These are phyloP conservation scores for Candida mattraensis DNA, from an alignment of 805 yeast genomes.

Conservation along the genomic window DNA sequence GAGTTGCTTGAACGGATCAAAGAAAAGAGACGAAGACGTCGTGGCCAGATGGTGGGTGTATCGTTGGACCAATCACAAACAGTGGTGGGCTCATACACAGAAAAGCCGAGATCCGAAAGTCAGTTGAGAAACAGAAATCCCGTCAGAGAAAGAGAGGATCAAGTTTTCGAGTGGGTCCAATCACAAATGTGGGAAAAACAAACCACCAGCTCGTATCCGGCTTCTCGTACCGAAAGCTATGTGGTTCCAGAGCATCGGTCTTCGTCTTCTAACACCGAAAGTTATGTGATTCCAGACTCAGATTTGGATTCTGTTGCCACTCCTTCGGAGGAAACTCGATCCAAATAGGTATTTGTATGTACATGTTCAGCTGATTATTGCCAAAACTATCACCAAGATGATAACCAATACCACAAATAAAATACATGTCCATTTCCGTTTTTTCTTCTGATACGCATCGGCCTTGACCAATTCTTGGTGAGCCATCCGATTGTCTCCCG, in stretches of 20 bases:
- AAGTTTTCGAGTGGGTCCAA: constrained; percentile 8
- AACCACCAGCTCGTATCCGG: constrained; percentile 1
- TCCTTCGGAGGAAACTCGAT: constrained; percentile 5
- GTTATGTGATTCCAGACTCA: too few relatives aligned
- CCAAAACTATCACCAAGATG: constrained; percentile 58
- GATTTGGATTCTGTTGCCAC: constrained; percentile 6
- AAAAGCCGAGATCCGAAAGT: too few relatives aligned
- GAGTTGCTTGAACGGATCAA: constrained; percentile 17
- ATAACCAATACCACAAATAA: constrained; percentile 58
- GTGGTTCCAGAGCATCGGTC: not conserved
- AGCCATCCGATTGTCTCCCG: constrained; percentile 68
- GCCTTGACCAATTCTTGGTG: constrained; percentile 71
- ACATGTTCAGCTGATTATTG: constrained; percentile 41
- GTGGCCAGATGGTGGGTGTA: too few relatives aligned
- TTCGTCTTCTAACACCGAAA: too few relatives aligned
- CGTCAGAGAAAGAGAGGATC: constrained; percentile 4
- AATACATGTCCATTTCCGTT: constrained; percentile 74
- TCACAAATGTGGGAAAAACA: constrained; percentile 3
- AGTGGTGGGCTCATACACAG: too few relatives aligned
- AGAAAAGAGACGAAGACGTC: constrained; percentile 15
- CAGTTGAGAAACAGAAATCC: constrained; percentile 2
- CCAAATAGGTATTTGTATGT: not conserved
- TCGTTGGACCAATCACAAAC: too few relatives aligned
- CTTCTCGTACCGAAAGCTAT: constrained; percentile 1
- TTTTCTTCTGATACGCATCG: constrained; percentile 66